Evolutionary conservation across 176 grass and related monocot genomes (phyloP).

Genomic region (Ampelocalamus luodianensis): DNA sequence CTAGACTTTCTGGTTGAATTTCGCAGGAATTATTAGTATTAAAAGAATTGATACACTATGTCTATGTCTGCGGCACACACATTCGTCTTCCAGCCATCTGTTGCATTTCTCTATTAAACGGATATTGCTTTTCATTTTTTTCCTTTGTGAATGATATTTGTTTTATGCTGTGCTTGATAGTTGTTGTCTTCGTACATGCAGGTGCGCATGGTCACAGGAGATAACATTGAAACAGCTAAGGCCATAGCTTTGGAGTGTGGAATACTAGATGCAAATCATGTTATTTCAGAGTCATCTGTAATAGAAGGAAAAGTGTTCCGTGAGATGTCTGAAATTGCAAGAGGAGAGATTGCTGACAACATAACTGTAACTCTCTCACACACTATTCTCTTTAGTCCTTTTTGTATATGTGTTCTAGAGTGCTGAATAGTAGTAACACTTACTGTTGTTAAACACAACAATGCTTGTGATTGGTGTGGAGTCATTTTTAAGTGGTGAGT

Average conservation of each 20-base stretch:
- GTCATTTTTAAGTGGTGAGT: conserved; percentile 6
- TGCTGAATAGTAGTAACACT: conserved; percentile 1
- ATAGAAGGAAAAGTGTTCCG: conserved; percentile 93
- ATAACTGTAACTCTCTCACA: conserved; percentile 63
- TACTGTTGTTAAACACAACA: neutral
- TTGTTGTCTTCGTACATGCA: conserved; percentile 42
- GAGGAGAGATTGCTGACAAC: conserved; percentile 71
- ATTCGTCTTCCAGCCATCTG: neutral
- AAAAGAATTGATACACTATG: neutral
- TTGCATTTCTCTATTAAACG: neutral
- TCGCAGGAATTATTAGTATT: neutral
- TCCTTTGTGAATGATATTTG: conserved; percentile 1
- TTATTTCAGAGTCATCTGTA: conserved; percentile 50
- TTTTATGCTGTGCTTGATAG: conserved; percentile 11
- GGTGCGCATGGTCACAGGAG: conserved; percentile 99
- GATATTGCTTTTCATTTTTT: neutral
- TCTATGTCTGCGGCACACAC: neutral
- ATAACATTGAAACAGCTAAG: conserved; percentile 95
- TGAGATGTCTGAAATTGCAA: conserved; percentile 62
- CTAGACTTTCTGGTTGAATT: neutral
- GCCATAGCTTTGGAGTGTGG: conserved; percentile 97
- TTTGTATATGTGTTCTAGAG: conserved; percentile 10
- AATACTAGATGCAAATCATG: conserved; percentile 64
- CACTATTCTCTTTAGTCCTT: neutral
- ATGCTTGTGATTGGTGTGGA: conserved; percentile 16